Base-by-base conservation (phyloP, 2,329 filamentous ascomycete genomes). In the Sclerotinia glacialis region DNA sequence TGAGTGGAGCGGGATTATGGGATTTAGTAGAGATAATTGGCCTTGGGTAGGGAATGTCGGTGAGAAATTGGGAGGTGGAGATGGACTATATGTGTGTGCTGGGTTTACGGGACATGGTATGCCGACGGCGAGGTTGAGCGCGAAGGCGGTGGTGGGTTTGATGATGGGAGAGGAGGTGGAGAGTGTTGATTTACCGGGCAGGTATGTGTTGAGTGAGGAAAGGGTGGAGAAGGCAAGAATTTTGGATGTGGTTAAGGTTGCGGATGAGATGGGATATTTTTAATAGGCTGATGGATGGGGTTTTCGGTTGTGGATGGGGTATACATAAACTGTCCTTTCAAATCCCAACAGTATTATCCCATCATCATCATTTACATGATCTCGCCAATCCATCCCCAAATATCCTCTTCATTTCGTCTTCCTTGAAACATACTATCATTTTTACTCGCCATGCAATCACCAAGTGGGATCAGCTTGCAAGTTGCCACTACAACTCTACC, bases 1-100 rank as follows among this genome's bases (percentile, higher is more conserved):
- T 58, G 78, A 84, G 74, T 94, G 91, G 91, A 91, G 89, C 1
- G 91, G 91, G 0, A 89, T 93, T 71, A 93, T 93, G 90, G 90
- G 88, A 0, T 93, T 86, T 76, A 87, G 85, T 40, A 79, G 86
- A 8, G 91, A 93, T 75, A 79, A 83, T 0, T 77, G 83, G 61
- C 89, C 91, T 0, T 93, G 88, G 87, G 87, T 93, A 2, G 91
- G 90, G 0, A 77, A 79, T 12, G 84, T 93, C n/a, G 86, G 87
- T 0, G 78, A 77, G 46, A 72, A 75, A 7, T 70, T 83, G 31
- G 78, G 83, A 6, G 83, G 83, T n/a, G 78, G 83, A 8, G 75
- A 81, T 3, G 87, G 87, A 0, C 70, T 91, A 64, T 92, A 82
- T 79, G 70, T 92, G 16, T 83, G 83, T 68, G 88, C 83, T 3